Evolutionary conservation across 2,329 filamentous ascomycete species (phyloP), one percentile per base, ranked within the genome.

Genomic region (Aspergillus sp.): DNA sequence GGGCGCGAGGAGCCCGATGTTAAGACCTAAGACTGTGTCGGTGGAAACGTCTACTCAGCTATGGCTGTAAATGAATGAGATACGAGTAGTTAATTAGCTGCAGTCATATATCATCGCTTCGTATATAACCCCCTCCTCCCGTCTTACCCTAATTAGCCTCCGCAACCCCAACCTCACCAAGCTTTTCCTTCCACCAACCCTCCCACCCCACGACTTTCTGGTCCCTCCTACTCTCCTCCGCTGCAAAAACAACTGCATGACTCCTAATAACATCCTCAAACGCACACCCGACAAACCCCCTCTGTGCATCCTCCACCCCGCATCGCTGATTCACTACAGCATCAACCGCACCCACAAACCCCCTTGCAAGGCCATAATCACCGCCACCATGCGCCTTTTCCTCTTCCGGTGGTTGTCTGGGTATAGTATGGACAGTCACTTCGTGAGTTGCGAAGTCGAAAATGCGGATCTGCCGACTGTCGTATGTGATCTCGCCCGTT

Each of bases 1-100:
- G 93, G 93, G 75, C 89, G 93, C 64, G 92, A 92, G 71, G 91
- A 97, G 83, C 95, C 95, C 41, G 92, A 97, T 81, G 95, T 99
- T 73, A 96, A 93, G 89, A 99, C 94, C 63, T 98, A 89, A 89
- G 17, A 49, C 47, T 50, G 31, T n/a, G 7, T 47, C 2, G 13
- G 34, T 41, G 34, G 11, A 13, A 15, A 15, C 15, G 4, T 41
- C 11, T 41, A 41, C 34, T 15, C 15, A 6, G 2, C 11, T 13
- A 41, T 11, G 15, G 11, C 34, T 4, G 11, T 41, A 41, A 8
- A 41, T 41, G 34, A 23, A 48, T 15, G 46, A 48, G 46, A 48
- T 28, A 48, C 46, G 46, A 48, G 19, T 41, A 41, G 34, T 41
- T 41, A 1, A 15, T 41, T 41, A 41, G 34, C 25, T 28, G 25